A percentile compares a stretch with the other conserved stretches of the same genome.
phyloP scores from a whole-genome alignment of 768 basidiomycete species.

The Antrodiella citrinella region DNA sequence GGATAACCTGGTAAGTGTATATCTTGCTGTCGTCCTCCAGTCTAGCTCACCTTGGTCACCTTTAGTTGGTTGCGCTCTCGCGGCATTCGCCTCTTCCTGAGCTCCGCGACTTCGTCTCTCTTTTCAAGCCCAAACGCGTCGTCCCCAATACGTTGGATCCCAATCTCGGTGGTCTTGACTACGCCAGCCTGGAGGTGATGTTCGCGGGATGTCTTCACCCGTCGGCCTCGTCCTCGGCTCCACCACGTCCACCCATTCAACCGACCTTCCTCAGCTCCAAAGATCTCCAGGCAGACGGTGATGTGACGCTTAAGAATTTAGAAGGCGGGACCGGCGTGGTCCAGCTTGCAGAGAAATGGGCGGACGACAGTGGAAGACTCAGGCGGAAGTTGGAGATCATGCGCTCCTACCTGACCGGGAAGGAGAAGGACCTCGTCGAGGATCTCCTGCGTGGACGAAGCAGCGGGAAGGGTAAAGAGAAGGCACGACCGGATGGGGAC shows the following conservation, averaged over 20 bases:
- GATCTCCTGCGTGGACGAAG: constrained; percentile 14
- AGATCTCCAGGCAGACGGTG: constrained; percentile 21
- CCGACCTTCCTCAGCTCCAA: constrained; percentile 4
- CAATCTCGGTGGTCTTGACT: constrained; percentile 52
- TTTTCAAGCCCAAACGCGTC: constrained; percentile 72
- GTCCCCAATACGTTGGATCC: constrained; percentile 73
- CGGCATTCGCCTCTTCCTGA: constrained; percentile 89
- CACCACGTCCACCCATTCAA: constrained; percentile 3
- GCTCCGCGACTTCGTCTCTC: constrained; percentile 66
- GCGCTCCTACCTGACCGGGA: constrained; percentile 33
- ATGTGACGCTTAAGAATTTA: constrained; percentile 57
- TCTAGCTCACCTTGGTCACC: neutral
- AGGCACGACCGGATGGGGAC: neutral
- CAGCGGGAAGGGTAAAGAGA: constrained; percentile 23
- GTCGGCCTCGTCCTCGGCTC: constrained; percentile 4
- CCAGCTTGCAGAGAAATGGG: constrained; percentile 46
- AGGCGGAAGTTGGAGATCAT: constrained; percentile 37
- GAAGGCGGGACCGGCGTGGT: constrained; percentile 35
- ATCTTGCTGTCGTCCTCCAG: neutral
- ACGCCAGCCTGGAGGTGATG: constrained; percentile 60
- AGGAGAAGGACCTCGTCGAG: constrained; percentile 29
- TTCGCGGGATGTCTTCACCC: constrained; percentile 52
- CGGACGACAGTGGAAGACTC: constrained; percentile 34
- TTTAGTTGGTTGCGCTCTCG: constrained; percentile 71
- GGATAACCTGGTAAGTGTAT: constrained; percentile 49